Base-by-base conservation (phyloP, 345 rosid species). In the Carallia brachiata region DNA sequence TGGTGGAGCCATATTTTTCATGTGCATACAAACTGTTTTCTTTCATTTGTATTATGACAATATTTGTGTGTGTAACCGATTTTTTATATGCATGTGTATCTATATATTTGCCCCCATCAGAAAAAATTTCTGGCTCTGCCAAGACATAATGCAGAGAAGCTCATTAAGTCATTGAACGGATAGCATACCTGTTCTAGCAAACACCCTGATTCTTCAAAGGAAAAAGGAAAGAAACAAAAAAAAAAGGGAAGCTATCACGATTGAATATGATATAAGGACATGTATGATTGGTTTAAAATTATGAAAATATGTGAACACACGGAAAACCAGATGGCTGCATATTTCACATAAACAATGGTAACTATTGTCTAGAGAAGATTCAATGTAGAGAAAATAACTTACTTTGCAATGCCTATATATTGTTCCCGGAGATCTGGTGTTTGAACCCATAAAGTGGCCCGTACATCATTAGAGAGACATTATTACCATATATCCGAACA, bases 401-500 rank as follows among this genome's bases (percentile, higher is more conserved):
- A 94, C 98, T 83, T 87, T 61, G 92, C 85, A 79, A 94, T 83
- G 81, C 81, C 89, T 18, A 91, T 79, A 70, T 91, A 94, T 71
- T 86, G 93, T 66, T 94, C 97, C 7, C 90, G 87, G 63, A 74
- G 80, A 73, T 87, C 88, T 66, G 73, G 87, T 73, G 83, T 77
- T 72, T 85, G 88, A 57, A 92, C 90, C 86, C 92, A 94, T 64
- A 94, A 79, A 56, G 97, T 87, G 16, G 89, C 88, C 61, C 78
- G 90, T 63, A 90, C 83, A 31, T 87, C 83, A 63, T 92, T 83
- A 68, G 52, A 9, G 86, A 77, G 50, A 84, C 82, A 60, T 79
- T 80, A 75, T 81, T 85, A 70, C 97, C 89, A n/a, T 70, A 91
- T 71, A 94, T 78, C 67, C 96, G 79, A 63, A 89, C 97, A 19